Conservation (phyloP, 2,329 filamentous ascomycete species). For the Fonsecaea monophora region DNA sequence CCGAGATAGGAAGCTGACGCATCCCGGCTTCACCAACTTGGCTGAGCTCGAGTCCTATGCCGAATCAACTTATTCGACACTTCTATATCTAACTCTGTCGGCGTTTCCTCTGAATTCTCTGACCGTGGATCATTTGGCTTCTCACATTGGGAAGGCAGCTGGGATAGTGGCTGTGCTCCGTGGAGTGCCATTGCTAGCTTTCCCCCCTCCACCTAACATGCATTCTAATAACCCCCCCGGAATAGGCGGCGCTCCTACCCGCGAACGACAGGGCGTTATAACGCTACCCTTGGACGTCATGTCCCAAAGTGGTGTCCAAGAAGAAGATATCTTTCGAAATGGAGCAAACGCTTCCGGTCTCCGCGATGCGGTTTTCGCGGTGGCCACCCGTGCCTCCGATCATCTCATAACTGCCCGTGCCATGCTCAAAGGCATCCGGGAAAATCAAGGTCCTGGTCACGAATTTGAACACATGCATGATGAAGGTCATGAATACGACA, state of each 20-base stretch:
- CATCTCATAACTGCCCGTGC: constrained; percentile 92
- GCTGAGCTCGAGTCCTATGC: constrained; percentile 82
- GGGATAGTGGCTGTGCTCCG: constrained; percentile 87
- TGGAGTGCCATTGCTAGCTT: constrained; percentile 85
- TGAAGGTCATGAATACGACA: constrained; percentile 65
- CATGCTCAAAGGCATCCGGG: constrained; percentile 81
- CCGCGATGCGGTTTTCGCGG: constrained; percentile 86
- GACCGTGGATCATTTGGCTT: constrained; percentile 89
- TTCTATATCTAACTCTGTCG: constrained; percentile 87
- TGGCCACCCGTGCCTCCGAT: constrained; percentile 93
- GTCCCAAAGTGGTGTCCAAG: constrained; percentile 77
- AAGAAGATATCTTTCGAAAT: constrained; percentile 86
- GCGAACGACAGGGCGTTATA: constrained; percentile 66
- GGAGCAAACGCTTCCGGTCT: constrained; percentile 80
- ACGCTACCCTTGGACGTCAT: constrained; percentile 88
- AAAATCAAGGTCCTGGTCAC: constrained; percentile 77
- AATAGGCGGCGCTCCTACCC: constrained; percentile 48
- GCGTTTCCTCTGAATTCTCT: constrained; percentile 79
- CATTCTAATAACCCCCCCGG: constrained; percentile 57
- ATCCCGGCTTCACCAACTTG: constrained; percentile 78
- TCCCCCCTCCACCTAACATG: constrained; percentile 68
- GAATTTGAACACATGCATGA: constrained; percentile 88
- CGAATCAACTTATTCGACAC: constrained; percentile 91
- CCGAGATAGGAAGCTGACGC: constrained; percentile 81
- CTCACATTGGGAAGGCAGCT: constrained; percentile 91